Evolutionary conservation across 2,329 filamentous ascomycete genomes (phyloP).

Genomic region (Sarocladium oryzae): DNA sequence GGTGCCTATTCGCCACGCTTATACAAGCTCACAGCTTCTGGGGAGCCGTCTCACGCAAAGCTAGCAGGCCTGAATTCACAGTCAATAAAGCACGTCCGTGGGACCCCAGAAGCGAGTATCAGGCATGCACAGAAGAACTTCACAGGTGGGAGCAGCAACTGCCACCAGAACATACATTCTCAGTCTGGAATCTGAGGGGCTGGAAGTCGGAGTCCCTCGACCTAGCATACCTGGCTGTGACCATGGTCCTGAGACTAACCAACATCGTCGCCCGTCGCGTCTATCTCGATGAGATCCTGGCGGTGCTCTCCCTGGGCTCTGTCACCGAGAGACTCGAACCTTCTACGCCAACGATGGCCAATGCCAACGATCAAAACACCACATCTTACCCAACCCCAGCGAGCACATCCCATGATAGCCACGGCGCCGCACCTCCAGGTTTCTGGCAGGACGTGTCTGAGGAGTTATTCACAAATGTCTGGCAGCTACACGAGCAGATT

Average conservation of each 20-base stretch:
- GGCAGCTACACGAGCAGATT: constrained; percentile 29
- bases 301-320: constrained; percentile 9
- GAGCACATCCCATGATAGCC: constrained; percentile 8
- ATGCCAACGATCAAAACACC: constrained; percentile 12
- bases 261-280: constrained; percentile 29
- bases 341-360: constrained; percentile 13
- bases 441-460: constrained; percentile 23
- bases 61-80: constrained; percentile 14
- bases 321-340: constrained; percentile 10
- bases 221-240: constrained; percentile 27
- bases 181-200: constrained; percentile 29
- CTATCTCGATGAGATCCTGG: constrained; percentile 25
- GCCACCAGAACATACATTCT: constrained; percentile 25
- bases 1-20: constrained; percentile 31
- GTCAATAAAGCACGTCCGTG: constrained; percentile 16
- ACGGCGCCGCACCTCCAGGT: constrained; percentile 14
- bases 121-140: constrained; percentile 15
- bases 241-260: constrained; percentile 28
- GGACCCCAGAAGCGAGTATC: constrained; percentile 21
- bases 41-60: constrained; percentile 27
- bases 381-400: constrained; percentile 8
- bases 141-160: constrained; percentile 23
- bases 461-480: constrained; percentile 29
- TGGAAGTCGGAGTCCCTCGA: constrained; percentile 27
- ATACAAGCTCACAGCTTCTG: constrained; percentile 31